Evolutionary conservation across 805 yeast genomes (phyloP).

Genomic region (Spathaspora sp.): DNA sequence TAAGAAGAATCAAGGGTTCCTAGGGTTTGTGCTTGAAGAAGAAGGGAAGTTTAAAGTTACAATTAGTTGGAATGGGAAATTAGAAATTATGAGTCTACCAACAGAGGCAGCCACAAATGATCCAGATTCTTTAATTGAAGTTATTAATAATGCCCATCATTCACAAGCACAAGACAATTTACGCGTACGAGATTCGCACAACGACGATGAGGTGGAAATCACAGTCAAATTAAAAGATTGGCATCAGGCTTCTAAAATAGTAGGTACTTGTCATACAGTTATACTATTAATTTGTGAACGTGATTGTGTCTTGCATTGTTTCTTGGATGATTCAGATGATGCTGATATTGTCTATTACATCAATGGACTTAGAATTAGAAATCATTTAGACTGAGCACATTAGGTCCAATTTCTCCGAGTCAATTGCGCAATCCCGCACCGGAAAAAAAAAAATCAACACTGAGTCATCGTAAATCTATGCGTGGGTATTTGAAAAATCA

Average conservation of each 20-base stretch:
- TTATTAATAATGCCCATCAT: slow-evolving; percentile 10
- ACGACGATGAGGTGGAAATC: slow-evolving; percentile 38
- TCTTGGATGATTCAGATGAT: slow-evolving; percentile 58
- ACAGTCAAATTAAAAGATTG: slow-evolving; percentile 60
- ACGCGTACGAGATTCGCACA: background rate
- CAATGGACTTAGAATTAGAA: slow-evolving; percentile 23
- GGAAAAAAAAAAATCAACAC: background rate
- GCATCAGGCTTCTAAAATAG: slow-evolving; percentile 60
- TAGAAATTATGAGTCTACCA: slow-evolving; percentile 40
- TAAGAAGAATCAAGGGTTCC: slow-evolving; percentile 40
- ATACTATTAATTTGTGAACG: slow-evolving; percentile 55
- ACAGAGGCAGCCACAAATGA: slow-evolving; percentile 6
- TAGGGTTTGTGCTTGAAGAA: slow-evolving; percentile 52
- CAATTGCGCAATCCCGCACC: background rate
- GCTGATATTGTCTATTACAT: slow-evolving; percentile 66
- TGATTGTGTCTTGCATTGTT: slow-evolving; percentile 63
- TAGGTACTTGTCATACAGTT: slow-evolving; percentile 58
- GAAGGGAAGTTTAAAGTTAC: slow-evolving; percentile 51
- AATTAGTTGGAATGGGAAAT: slow-evolving; percentile 55
- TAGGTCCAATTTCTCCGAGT: background rate
- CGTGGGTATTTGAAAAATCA: background rate
- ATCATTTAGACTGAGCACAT: background rate
- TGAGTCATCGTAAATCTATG: background rate
- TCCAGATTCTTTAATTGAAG: slow-evolving; percentile 4
- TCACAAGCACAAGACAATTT: slow-evolving; percentile 4